Base-by-base conservation (phyloP, 2,329 filamentous ascomycete species). In the Dactylellina leptospora region DNA sequence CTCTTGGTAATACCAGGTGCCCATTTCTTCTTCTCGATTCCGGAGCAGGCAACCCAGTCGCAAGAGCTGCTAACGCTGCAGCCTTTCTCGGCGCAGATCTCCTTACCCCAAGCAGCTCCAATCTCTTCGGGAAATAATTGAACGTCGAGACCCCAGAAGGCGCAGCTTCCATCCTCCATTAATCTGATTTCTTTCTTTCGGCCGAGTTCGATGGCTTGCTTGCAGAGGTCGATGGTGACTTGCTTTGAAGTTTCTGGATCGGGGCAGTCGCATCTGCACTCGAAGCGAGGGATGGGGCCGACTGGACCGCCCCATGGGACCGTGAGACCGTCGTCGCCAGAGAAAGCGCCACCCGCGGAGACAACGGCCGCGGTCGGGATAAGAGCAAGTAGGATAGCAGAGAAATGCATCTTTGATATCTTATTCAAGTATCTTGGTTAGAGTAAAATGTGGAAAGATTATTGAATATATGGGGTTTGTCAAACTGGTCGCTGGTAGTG, bases 191-290 rank as follows among this genome's bases (percentile, higher is more conserved):
- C 68, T 36, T 62, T 62, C 36, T 63, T 72, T 9, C 68, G 68
- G 30, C 59, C 68, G 53, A 55, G 38, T 13, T 25, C 18, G 9
- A 63, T 53, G n/a, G 45, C 59, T 6, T 30, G 11, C 8, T 63
- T 16, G 68, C 68, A 72, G 38, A 72, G 44, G 4, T 63, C 68
- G 5, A 9, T 30, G n/a, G 68, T 63, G 47, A 63, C 28, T 20
- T 45, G 16, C 8, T 50, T 59, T 9, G 68, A 59, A 28, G 53
- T 28, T n/a, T 30, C 36, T 4, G 53, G 40, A 5, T 56, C 54
- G 8, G 42, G 56, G 28, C 68, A 72, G 44, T 72, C 58, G 38
- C 68, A 72, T 44, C 38, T 38, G 53, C 68, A 72, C 48, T 72
- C 68, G 45, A 72, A 64, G 18, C 68, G 68, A 0, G 68, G 68